Conservation (phyloP, 2,329 filamentous ascomycete genomes). For the Ophiostoma montium region DNA sequence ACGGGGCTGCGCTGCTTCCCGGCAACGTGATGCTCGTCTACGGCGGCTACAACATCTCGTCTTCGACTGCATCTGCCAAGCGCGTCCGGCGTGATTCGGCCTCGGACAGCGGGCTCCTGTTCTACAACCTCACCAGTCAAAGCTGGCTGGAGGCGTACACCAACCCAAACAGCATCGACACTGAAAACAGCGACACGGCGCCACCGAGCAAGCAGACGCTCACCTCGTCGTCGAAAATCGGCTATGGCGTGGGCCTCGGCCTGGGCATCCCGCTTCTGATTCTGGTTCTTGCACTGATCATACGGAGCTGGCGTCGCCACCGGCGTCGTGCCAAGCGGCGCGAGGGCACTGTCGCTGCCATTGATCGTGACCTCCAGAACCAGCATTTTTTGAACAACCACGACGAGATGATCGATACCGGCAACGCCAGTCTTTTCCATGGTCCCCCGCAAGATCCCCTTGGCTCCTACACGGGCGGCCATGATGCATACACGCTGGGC, state of each 20-base stretch:
- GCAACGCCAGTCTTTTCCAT: slow-evolving; percentile 20
- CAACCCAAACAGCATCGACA: slow-evolving; percentile 21
- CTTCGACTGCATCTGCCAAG: background rate
- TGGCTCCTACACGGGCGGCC: slow-evolving; percentile 32
- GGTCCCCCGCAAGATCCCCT: slow-evolving; percentile 17
- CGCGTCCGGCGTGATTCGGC: slow-evolving; percentile 12
- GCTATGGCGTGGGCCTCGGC: slow-evolving; percentile 51
- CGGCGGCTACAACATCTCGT: slow-evolving; percentile 41
- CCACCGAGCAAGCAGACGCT: slow-evolving; percentile 8
- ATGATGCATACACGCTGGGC: slow-evolving; percentile 23
- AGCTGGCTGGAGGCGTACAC: slow-evolving; percentile 37
- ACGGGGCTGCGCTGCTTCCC: slow-evolving; percentile 48
- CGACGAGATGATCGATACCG: slow-evolving; percentile 33
- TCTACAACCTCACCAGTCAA: slow-evolving; percentile 45
- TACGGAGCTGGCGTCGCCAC: slow-evolving; percentile 29
- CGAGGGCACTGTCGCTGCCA: slow-evolving; percentile 32
- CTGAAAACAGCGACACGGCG: background rate
- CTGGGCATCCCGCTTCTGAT: slow-evolving; percentile 43
- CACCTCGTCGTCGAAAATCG: slow-evolving; percentile 30
- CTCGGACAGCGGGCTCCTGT: slow-evolving; percentile 18
- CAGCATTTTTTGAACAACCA: slow-evolving; percentile 28
- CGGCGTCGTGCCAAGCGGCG: slow-evolving; percentile 21
- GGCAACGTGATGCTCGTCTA: slow-evolving; percentile 57
- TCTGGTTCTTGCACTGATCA: slow-evolving; percentile 26
- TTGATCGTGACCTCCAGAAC: slow-evolving; percentile 34